Conservation (phyloP, 169 alveolate genomes). For the Plasmodium adleri region DNA sequence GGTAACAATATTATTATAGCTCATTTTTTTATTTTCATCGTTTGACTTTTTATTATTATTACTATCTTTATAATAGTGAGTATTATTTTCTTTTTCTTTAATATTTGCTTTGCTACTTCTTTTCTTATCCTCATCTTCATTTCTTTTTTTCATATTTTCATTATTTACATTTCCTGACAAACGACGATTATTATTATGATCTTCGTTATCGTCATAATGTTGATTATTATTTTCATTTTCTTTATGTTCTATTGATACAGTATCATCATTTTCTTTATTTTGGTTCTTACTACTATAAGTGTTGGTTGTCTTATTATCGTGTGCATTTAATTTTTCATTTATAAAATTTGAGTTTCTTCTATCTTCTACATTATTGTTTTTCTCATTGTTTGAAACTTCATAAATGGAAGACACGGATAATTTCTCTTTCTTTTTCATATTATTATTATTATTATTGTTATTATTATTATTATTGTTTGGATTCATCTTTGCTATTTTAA, state of each 20-base stretch:
- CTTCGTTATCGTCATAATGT: neutral
- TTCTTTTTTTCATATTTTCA: neutral
- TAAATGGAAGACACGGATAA: neutral
- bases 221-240: constrained; percentile 14
- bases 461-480: constrained; percentile 33
- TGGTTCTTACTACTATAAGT: neutral
- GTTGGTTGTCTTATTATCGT: neutral
- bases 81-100: neutral
- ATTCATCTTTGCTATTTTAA: constrained; percentile 60
- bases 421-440: neutral
- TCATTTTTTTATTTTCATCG: constrained; percentile 9
- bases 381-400: neutral
- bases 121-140: constrained; percentile 12
- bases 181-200: too few relatives aligned
- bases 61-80: neutral
- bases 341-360: neutral
- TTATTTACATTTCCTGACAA: neutral
- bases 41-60: constrained; percentile 12
- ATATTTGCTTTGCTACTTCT: neutral
- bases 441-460: neutral
- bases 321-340: neutral
- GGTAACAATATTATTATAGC: neutral
- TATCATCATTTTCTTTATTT: neutral
- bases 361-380: neutral
- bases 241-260: neutral